Conservation (phyloP, 1,139 yeast genomes). For the Lodderomyces margitis region DNA sequence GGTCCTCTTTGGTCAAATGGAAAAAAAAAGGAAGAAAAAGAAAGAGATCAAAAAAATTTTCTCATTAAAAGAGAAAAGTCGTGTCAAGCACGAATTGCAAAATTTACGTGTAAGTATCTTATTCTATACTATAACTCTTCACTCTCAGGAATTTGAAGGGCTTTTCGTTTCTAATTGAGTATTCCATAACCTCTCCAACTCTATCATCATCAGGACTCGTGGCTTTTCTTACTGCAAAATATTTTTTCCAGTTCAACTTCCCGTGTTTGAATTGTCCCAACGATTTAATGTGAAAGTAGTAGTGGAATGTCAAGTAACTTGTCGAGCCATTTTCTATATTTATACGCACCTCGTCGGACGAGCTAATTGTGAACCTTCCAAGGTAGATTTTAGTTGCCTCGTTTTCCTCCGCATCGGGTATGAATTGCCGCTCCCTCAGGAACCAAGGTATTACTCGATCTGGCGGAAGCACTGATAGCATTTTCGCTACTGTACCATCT, state of each 20-base stretch:
- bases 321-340: slow-evolving; percentile 60
- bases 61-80: slow-evolving; percentile 5
- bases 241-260: slow-evolving; percentile 65
- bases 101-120: not conserved
- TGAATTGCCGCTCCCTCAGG: slow-evolving; percentile 27
- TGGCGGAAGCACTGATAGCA: slow-evolving; percentile 69
- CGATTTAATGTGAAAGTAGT: slow-evolving; percentile 54
- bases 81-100: slow-evolving; percentile 3
- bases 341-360: slow-evolving; percentile 53
- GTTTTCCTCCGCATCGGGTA: slow-evolving; percentile 20
- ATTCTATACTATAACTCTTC: slow-evolving; percentile 34
- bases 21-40: slow-evolving; percentile 4
- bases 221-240: slow-evolving; percentile 53
- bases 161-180: slow-evolving; percentile 67
- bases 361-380: slow-evolving; percentile 54
- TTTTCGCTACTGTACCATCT: slow-evolving; percentile 70
- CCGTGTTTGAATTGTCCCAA: slow-evolving; percentile 61
- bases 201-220: slow-evolving; percentile 28
- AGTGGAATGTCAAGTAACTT: slow-evolving; percentile 60
- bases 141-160: slow-evolving; percentile 73
- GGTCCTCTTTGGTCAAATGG: not conserved
- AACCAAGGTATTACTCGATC: slow-evolving; percentile 55
- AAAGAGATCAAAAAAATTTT: slow-evolving; percentile 8
- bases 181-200: slow-evolving; percentile 52
- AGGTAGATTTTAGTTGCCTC: slow-evolving; percentile 40